A percentile compares a stretch with the other conserved stretches of the same genome.
These are phyloP conservation scores for Raddia guianensis DNA, from an alignment of 176 grass and related monocot species.

Conservation along the genomic window DNA sequence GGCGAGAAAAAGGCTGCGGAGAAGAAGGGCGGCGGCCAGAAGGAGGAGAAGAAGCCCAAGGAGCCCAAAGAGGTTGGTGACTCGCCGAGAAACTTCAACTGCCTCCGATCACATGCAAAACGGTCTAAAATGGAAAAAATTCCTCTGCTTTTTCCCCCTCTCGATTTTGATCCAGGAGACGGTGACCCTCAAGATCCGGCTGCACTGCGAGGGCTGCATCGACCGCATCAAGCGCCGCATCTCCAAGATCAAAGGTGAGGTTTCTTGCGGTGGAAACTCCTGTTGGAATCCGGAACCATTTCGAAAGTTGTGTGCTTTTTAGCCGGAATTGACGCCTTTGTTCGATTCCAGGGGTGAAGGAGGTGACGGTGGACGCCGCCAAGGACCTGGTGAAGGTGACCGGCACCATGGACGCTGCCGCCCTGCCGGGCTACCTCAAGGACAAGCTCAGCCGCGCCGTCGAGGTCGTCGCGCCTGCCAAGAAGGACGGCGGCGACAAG, in stretches of 20 bases:
- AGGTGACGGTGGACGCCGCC: slow-evolving; percentile 56
- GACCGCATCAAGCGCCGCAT: slow-evolving; percentile 68
- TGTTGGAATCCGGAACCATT: neutral
- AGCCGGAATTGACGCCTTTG: neutral
- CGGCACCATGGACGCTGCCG: slow-evolving; percentile 78
- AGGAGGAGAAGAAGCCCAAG: slow-evolving; percentile 53
- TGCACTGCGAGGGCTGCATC: slow-evolving; percentile 92
- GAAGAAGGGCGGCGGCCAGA: slow-evolving; percentile 30
- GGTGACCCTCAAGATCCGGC: slow-evolving; percentile 88
- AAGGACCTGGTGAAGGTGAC: slow-evolving; percentile 85
- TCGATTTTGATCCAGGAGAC: slow-evolving; percentile 56
- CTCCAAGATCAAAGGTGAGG: slow-evolving; percentile 75
- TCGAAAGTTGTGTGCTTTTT: neutral
- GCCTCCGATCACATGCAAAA: neutral
- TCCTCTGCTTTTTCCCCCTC: neutral
- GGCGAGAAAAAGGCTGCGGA: slow-evolving; percentile 37
- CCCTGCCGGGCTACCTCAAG: slow-evolving; percentile 59
- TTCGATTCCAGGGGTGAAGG: slow-evolving; percentile 66
- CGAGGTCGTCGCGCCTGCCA: slow-evolving; percentile 54
- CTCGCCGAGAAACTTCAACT: neutral
- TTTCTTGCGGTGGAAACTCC: neutral
- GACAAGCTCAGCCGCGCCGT: slow-evolving; percentile 74
- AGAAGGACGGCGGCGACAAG: slow-evolving; percentile 50
- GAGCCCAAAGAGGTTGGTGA: slow-evolving; percentile 60
- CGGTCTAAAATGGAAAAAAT: neutral